Conservation (phyloP, 179 eudicot species). For the Patellifolia procumbens region DNA sequence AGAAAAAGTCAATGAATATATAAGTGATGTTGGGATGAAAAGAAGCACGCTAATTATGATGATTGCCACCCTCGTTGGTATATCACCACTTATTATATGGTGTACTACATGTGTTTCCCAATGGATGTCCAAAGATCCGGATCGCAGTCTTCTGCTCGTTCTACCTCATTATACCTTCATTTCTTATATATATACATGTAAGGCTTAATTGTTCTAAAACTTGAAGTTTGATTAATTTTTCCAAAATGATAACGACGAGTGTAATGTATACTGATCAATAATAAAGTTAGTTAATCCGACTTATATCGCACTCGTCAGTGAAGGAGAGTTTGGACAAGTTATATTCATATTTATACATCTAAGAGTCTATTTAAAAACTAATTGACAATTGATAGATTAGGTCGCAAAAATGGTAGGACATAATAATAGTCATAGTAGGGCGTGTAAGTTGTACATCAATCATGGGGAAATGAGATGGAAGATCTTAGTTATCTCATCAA, state of each 20-base stretch:
- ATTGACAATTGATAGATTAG: too few relatives aligned
- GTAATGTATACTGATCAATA: too few relatives aligned
- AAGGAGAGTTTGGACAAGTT: too few relatives aligned
- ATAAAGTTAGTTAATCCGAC: too few relatives aligned
- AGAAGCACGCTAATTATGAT: conserved; percentile 27
- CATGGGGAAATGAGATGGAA: too few relatives aligned
- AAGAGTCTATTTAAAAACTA: too few relatives aligned
- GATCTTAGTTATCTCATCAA: too few relatives aligned
- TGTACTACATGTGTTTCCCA: background rate
- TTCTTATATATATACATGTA: background rate
- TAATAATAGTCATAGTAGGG: too few relatives aligned
- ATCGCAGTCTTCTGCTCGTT: background rate
- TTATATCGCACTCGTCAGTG: too few relatives aligned
- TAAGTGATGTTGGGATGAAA: conserved; percentile 28
- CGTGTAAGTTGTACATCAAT: too few relatives aligned
- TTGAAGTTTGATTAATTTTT: background rate
- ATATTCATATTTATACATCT: too few relatives aligned
- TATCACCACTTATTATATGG: background rate
- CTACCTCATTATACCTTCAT: background rate
- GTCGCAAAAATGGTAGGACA: too few relatives aligned
- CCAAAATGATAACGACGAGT: background rate
- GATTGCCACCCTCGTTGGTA: conserved; percentile 18
- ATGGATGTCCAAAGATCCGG: background rate
- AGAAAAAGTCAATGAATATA: conserved; percentile 19
- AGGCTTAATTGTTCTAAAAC: background rate